A percentile compares a stretch with the other conserved stretches of the same genome.
These are phyloP conservation scores for Ogataea hybrid DNA, from an alignment of 1,139 yeast genomes.

Conservation along the genomic window DNA sequence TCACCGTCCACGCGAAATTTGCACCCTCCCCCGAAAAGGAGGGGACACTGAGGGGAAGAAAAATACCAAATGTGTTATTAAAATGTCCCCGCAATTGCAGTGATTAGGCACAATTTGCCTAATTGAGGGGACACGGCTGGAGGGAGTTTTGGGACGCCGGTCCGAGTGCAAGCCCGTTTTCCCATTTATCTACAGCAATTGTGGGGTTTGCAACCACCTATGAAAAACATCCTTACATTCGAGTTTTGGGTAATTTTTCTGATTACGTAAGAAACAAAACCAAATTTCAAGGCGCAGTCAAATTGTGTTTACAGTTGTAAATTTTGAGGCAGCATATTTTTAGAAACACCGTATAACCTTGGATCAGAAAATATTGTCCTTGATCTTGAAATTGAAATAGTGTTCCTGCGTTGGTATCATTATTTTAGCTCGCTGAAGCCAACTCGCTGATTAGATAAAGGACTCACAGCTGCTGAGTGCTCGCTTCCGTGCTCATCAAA, in stretches of 20 bases:
- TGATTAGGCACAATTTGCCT: constrained; percentile 2
- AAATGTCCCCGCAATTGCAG: constrained; percentile 3
- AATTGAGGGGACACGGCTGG: constrained; percentile 5
- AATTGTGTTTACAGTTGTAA: not conserved
- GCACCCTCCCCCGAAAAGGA: constrained; percentile 1
- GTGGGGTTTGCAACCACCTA: constrained; percentile 1
- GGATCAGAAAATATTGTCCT: constrained; percentile 3
- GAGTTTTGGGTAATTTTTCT: too few species aligned
- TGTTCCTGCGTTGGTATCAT: not conserved
- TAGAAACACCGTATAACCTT: constrained; percentile 8
- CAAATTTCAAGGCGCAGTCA: not conserved
- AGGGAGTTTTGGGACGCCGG: constrained; percentile 1
- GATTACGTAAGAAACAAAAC: not conserved
- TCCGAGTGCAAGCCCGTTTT: too few species aligned
- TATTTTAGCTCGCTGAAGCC: not conserved
- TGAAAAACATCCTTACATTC: constrained; percentile 1
- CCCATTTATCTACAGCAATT: not conserved
- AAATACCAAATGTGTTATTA: too few species aligned
- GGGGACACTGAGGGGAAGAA: constrained; percentile 12
- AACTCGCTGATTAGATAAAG: not conserved
- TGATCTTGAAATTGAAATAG: constrained; percentile 1
- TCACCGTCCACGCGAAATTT: constrained; percentile 3
- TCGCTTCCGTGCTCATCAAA: too few species aligned
- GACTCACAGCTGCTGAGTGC: not conserved
- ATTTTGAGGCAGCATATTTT: constrained; percentile 9